Conservation (phyloP, 2,329 filamentous ascomycete species). For the Coleophoma crateriformis region DNA sequence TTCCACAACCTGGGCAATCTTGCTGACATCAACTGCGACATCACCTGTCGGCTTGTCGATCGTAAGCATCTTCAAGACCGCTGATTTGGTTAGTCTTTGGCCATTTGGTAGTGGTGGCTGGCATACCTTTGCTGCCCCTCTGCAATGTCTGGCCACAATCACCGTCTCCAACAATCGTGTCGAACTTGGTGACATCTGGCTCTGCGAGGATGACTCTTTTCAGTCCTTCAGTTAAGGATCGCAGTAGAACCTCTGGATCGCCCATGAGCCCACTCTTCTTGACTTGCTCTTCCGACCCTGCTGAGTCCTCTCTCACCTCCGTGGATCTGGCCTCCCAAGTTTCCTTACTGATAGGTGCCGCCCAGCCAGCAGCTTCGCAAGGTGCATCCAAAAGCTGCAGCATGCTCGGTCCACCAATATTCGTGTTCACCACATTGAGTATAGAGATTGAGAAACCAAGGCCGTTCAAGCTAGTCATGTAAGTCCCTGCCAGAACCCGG, state of each 20-base stretch:
- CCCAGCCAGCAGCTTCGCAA: conserved; percentile 63
- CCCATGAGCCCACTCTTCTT: conserved; percentile 25
- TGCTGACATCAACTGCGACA: conserved; percentile 51
- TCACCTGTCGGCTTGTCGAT: conserved; percentile 44
- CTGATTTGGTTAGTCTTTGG: conserved; percentile 23
- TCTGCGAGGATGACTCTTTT: conserved; percentile 57
- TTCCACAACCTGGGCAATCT: conserved; percentile 60
- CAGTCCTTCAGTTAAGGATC: conserved; percentile 47
- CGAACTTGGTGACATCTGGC: conserved; percentile 59
- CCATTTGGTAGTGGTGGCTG: not conserved
- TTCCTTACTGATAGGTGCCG: conserved; percentile 48
- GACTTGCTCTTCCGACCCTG: conserved; percentile 23
- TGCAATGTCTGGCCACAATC: conserved; percentile 67
- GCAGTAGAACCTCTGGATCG: conserved; percentile 35
- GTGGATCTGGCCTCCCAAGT: conserved; percentile 49
- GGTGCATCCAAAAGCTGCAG: conserved; percentile 63
- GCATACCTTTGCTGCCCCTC: conserved; percentile 55
- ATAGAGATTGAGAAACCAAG: conserved; percentile 66
- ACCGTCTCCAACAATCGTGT: conserved; percentile 67
- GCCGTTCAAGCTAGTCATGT: conserved; percentile 68
- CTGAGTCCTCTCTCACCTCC: conserved; percentile 22
- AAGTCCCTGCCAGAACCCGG: conserved; percentile 59
- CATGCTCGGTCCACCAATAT: conserved; percentile 39
- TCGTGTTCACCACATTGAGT: conserved; percentile 53
- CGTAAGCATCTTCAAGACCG: conserved; percentile 37